A percentile compares a stretch with the other conserved stretches of the same genome.
phyloP scores from a whole-genome alignment of 75 land plant species.

The Sequoia sempervirens region DNA sequence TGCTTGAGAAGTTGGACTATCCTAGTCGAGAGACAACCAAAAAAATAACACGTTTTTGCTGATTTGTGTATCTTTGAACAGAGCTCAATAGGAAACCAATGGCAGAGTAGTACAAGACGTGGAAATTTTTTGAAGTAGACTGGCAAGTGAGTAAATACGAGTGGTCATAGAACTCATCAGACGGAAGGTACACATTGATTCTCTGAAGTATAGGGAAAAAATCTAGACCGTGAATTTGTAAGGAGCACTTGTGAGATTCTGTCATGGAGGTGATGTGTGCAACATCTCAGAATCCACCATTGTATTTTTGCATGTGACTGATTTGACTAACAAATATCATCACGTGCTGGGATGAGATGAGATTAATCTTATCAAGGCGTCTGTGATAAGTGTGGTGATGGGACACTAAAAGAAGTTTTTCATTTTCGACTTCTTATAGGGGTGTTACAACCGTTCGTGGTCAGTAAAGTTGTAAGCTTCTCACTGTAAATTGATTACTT shows the following conservation, averaged over 20 bases:
- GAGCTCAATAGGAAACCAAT: neutral
- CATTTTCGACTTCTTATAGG: neutral
- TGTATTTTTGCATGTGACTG: neutral
- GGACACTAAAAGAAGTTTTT: neutral
- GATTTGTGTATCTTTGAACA: neutral
- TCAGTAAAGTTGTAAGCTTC: neutral
- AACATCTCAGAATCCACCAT: constrained; percentile 1
- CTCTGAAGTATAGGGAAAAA: neutral
- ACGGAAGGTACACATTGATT: neutral
- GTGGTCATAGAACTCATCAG: neutral
- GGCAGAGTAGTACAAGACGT: neutral
- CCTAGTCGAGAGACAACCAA: neutral
- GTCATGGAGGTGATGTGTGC: neutral
- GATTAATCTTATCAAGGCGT: neutral
- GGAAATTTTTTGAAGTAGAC: neutral
- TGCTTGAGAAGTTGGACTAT: neutral
- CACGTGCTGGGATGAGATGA: neutral
- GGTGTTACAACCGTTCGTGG: neutral
- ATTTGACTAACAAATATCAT: neutral
- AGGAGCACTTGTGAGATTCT: neutral
- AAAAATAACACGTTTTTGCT: neutral
- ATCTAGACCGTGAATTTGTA: neutral
- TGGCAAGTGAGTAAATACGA: neutral
- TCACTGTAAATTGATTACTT: neutral
- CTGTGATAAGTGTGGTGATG: neutral